Percentiles rank a stretch among this genome's conserved stretches.
These are phyloP conservation scores for Lactarius hengduanensis DNA, from an alignment of 768 basidiomycete species.

Conservation along the genomic window DNA sequence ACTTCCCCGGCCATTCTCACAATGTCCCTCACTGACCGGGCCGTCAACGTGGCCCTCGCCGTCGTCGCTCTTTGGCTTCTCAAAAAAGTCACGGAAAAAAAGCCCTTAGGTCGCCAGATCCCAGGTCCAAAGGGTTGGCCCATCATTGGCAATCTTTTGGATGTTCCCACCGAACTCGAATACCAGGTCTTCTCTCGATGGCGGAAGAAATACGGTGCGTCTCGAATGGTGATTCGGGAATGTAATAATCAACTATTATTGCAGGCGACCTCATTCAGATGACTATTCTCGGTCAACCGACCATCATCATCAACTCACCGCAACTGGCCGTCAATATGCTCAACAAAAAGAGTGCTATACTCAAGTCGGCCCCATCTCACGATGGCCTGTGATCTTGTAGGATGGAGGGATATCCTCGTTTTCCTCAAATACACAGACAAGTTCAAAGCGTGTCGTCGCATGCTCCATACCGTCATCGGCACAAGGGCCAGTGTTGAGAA, in stretches of 20 bases:
- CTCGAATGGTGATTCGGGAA: background rate
- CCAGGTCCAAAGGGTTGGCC: slow-evolving; percentile 28
- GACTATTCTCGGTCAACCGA: slow-evolving; percentile 30
- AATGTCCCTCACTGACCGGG: slow-evolving; percentile 21
- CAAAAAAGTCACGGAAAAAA: slow-evolving; percentile 24
- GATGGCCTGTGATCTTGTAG: slow-evolving; percentile 30
- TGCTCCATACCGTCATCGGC: slow-evolving; percentile 27
- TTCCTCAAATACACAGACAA: slow-evolving; percentile 29
- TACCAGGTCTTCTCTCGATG: slow-evolving; percentile 25
- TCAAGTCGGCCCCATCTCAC: slow-evolving; percentile 30
- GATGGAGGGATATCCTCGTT: slow-evolving; percentile 28
- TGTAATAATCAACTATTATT: background rate
- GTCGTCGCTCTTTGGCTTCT: slow-evolving; percentile 21
- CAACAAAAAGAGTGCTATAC: slow-evolving; percentile 34
- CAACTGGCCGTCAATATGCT: slow-evolving; percentile 30
- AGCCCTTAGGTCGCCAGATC: slow-evolving; percentile 20
- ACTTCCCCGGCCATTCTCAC: background rate
- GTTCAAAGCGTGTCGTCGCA: slow-evolving; percentile 29
- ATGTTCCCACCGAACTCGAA: slow-evolving; percentile 26
- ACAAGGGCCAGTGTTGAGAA: slow-evolving; percentile 26
- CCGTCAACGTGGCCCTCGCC: slow-evolving; percentile 15
- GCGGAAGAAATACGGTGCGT: slow-evolving; percentile 28
- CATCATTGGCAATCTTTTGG: slow-evolving; percentile 29
- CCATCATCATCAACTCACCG: slow-evolving; percentile 32
- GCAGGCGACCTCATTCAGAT: slow-evolving; percentile 32